Base-by-base conservation (phyloP, 805 yeast genomes). In the Clavispora fructus region DNA sequence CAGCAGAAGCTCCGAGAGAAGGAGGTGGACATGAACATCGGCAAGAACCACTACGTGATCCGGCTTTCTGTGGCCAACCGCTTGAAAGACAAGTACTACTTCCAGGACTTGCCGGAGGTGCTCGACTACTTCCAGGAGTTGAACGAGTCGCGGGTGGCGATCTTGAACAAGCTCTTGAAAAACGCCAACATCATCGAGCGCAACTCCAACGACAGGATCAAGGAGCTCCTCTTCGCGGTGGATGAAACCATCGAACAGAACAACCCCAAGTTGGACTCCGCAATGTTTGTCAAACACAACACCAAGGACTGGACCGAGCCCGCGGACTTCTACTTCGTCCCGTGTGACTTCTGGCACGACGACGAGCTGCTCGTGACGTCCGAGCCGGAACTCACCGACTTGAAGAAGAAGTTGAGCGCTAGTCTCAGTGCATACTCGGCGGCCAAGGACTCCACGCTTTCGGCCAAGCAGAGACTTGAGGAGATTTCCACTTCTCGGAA, bases 311-410 rank as follows among this genome's bases (percentile, higher is more conserved):
- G 97, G 97, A 74, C 73, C 39, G 97, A 90, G 56, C 98, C 97
- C 1, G 71, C 70, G 7, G 98, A 92, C 67, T 88, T 86, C 60
- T 75, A 80, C 53, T 94, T 86, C 58, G 78, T 87, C 51, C 97
- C 98, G 1, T 83, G 95, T 25, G 83, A 90, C 28, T 84, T 94
- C 37, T 94, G 99, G 99, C 98, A 92, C 65, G 99, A 94, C 59
- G 97, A 94, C 64, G 96, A 89, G 53, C 69, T 78, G 31, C 75
- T 87, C 58, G 74, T 84, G 51, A 71, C 76, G 6, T 75, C 77
- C 39, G 82, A 78, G 37, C 75, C 73, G 6, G 87, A 82, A 57
- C 66, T 84, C 43, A 71, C 77, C 7, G 79, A 76, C 35, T 66
- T 86, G 58, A 81, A 78, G 59, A 68, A 71, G 46, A 67, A 68